Conservation (phyloP, 495 filamentous ascomycete genomes). For the Daldinia childiae region DNA sequence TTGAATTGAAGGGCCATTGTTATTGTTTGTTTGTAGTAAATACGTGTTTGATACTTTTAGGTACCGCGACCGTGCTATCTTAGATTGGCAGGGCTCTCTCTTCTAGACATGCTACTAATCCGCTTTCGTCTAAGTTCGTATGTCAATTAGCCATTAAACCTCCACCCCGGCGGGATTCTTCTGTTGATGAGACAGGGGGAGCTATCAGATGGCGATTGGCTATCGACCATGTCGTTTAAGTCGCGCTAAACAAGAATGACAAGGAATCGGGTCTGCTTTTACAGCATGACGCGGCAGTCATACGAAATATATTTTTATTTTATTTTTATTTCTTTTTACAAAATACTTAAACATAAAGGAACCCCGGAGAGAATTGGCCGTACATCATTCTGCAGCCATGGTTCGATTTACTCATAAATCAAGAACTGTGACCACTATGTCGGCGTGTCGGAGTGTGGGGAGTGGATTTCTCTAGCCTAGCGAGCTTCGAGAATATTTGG, state of each 20-base stretch:
- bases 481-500: constrained; percentile 31
- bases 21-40: constrained; percentile 27
- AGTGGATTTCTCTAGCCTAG: constrained; percentile 8
- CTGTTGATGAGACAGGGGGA: constrained; percentile 46
- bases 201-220: constrained; percentile 45
- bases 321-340: too few species aligned
- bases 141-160: constrained; percentile 33
- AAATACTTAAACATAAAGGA: constrained; percentile 15
- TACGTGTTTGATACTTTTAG: constrained; percentile 25
- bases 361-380: constrained; percentile 35
- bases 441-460: constrained; percentile 2
- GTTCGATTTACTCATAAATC: constrained; percentile 28
- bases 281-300: constrained; percentile 42
- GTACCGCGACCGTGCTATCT: constrained; percentile 36
- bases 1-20: constrained; percentile 9
- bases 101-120: constrained; percentile 30
- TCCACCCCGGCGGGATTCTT: constrained; percentile 42
- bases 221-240: constrained; percentile 33
- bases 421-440: constrained; percentile 23
- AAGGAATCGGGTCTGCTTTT: constrained; percentile 38
- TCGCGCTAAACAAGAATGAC: constrained; percentile 52
- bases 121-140: constrained; percentile 23
- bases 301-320: constrained; percentile 37
- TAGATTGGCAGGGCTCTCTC: constrained; percentile 21
- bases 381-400: constrained; percentile 39